These are phyloP conservation scores for Pseudohyphozyma bogoriensis DNA, from an alignment of 768 basidiomycete species.

Conservation along the genomic window DNA sequence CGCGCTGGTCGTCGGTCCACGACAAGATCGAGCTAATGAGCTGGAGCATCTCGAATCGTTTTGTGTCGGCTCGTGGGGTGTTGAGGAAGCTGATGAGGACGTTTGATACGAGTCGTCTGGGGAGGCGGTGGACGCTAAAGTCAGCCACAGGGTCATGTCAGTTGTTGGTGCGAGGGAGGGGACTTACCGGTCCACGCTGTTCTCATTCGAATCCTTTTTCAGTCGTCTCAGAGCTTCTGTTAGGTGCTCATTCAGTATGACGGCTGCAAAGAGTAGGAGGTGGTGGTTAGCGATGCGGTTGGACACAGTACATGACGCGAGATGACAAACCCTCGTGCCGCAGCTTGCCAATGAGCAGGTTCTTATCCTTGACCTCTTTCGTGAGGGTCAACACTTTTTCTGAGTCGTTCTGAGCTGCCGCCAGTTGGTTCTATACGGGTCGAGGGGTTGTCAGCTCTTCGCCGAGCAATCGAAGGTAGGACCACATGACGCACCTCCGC, in stretches of 20 bases:
- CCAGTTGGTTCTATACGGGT: conserved; percentile 54
- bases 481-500: conserved; percentile 58
- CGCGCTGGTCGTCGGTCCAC: conserved; percentile 84
- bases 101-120: conserved; percentile 79
- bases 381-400: conserved; percentile 63
- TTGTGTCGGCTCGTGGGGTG: conserved; percentile 81
- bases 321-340: conserved; percentile 70
- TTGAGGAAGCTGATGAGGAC: conserved; percentile 79
- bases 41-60: conserved; percentile 92
- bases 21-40: conserved; percentile 79
- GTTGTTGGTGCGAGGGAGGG: not conserved
- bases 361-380: conserved; percentile 91
- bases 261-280: conserved; percentile 47
- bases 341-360: conserved; percentile 82
- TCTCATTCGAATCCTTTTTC: conserved; percentile 67
- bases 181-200: conserved; percentile 65
- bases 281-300: not conserved
- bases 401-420: conserved; percentile 59
- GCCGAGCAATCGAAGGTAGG: not conserved
- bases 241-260: conserved; percentile 93
- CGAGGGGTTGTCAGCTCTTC: not conserved
- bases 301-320: conserved; percentile 4
- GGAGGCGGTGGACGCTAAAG: too few relatives aligned
- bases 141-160: too few relatives aligned
- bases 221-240: conserved; percentile 95